Evolutionary conservation across 257 asterid genomes (phyloP), one percentile per base, ranked within the genome.

Genomic region (Vinca minor): DNA sequence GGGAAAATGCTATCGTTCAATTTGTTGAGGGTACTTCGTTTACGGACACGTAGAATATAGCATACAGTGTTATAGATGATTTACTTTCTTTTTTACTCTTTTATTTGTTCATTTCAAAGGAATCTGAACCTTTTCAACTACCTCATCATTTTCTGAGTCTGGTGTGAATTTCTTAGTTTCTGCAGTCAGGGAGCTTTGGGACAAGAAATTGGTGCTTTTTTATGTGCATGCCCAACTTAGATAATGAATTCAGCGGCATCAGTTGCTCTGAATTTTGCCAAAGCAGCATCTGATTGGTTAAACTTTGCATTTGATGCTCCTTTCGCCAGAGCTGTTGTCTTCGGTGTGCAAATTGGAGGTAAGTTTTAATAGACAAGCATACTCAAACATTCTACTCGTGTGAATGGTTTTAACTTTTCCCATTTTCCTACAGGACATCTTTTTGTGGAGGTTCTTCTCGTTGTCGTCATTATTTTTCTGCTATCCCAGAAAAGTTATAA

Each of bases 331-430:
- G 89, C 98, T 62, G 87, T 85, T 77, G 79, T 91, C 58, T 91
- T 91, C 70, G 98, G 98, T 42, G 95, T 92, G 69, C 94, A 85
- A 52, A 87, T 92, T 66, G 87, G 88, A 78, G 98, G 97, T 87
- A 63, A 68, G 54, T 34, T 46, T 32, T 45, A 61, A 46, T 46
- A 7, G 61, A 21, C 23, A 31, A 8, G 39, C 25, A 26, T 38
- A 29, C 4, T 42, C 39, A 48, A 36, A 36, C 36, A 21, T 41
- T 54, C 21, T 44, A 8, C 52, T 63, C 41, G 21, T 23, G 29
- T 55, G n/a, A 11, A 36, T 39, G 61, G 45, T 65, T 23, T 28
- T 63, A 4, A 59, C 61, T 62, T 26, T 59, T 20, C 38, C 69
- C 63, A 68, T 55, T 68, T 77, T 21, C 20, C 20, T 82, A 84